These are phyloP conservation scores for Cordyceps militaris DNA, from an alignment of 2,329 filamentous ascomycete genomes.

Conservation along the genomic window DNA sequence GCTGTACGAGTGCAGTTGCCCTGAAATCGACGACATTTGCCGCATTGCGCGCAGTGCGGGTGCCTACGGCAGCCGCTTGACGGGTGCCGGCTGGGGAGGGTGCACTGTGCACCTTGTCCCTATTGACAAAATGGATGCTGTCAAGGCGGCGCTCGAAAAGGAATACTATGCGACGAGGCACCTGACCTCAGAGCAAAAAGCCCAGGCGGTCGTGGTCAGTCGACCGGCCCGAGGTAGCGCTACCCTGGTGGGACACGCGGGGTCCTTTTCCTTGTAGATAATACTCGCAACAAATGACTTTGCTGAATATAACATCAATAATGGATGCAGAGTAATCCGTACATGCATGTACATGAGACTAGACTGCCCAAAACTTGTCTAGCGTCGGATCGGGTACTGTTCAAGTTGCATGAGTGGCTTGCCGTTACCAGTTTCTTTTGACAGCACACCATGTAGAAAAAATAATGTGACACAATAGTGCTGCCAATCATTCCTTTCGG, in stretches of 20 bases:
- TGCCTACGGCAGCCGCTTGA: slow-evolving; percentile 76
- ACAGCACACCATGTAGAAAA: background rate
- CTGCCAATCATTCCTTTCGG: slow-evolving; percentile 3
- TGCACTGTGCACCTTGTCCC: slow-evolving; percentile 92
- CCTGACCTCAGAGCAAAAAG: slow-evolving; percentile 62
- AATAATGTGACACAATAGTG: background rate
- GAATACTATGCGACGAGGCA: slow-evolving; percentile 72
- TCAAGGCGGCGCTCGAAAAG: slow-evolving; percentile 68
- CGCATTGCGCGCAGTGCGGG: slow-evolving; percentile 69
- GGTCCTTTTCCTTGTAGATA: slow-evolving; percentile 24
- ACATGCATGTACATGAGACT: background rate
- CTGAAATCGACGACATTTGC: slow-evolving; percentile 87
- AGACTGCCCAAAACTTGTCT: background rate
- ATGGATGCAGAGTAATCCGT: background rate
- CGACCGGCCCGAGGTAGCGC: slow-evolving; percentile 72
- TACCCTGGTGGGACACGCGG: slow-evolving; percentile 15
- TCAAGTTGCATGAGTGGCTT: background rate
- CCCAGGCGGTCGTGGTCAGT: slow-evolving; percentile 79
- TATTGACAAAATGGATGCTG: slow-evolving; percentile 68
- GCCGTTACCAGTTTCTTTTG: background rate
- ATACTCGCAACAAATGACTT: background rate
- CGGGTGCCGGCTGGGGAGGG: slow-evolving; percentile 93
- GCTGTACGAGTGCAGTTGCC: slow-evolving; percentile 84
- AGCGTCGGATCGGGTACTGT: background rate
- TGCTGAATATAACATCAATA: background rate